Evolutionary conservation across 1,139 yeast genomes (phyloP).

Genomic region (Scheffersomyces insectosa): DNA sequence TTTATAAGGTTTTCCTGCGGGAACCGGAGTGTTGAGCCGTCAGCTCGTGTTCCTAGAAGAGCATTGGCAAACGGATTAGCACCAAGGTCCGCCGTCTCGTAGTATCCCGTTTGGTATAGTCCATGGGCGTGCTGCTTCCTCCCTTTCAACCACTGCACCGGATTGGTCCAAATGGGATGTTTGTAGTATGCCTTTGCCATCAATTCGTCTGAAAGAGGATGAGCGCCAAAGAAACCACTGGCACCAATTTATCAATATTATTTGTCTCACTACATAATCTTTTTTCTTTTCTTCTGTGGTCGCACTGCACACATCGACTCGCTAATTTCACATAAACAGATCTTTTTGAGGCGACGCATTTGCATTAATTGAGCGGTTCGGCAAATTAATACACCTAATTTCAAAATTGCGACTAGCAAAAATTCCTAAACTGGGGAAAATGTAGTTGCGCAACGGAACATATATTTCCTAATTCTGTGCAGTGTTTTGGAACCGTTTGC

Average conservation of each 20-base stretch:
- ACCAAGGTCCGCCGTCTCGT: conserved; percentile 13
- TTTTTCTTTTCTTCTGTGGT: background rate
- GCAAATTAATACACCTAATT: too few species aligned
- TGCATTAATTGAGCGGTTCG: too few species aligned
- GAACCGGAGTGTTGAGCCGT: conserved; percentile 18
- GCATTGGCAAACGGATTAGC: conserved; percentile 27
- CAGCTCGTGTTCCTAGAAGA: conserved; percentile 19
- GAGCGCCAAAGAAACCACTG: conserved; percentile 7
- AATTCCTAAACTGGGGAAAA: too few species aligned
- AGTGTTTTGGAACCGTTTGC: too few species aligned
- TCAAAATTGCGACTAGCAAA: too few species aligned
- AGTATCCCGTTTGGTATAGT: conserved; percentile 13
- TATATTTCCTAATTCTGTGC: too few species aligned
- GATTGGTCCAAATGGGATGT: conserved; percentile 28
- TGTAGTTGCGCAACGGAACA: too few species aligned
- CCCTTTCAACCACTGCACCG: conserved; percentile 22
- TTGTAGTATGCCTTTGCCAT: conserved; percentile 8
- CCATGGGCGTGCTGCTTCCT: conserved; percentile 18
- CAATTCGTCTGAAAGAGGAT: too few species aligned
- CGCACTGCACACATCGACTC: background rate
- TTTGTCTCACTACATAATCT: background rate
- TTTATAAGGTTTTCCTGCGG: conserved; percentile 27
- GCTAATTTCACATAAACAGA: background rate
- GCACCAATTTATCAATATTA: background rate
- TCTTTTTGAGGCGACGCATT: too few species aligned